These are phyloP conservation scores for Zygotorulaspora florentina DNA, from an alignment of 805 yeast species.

Conservation along the genomic window DNA sequence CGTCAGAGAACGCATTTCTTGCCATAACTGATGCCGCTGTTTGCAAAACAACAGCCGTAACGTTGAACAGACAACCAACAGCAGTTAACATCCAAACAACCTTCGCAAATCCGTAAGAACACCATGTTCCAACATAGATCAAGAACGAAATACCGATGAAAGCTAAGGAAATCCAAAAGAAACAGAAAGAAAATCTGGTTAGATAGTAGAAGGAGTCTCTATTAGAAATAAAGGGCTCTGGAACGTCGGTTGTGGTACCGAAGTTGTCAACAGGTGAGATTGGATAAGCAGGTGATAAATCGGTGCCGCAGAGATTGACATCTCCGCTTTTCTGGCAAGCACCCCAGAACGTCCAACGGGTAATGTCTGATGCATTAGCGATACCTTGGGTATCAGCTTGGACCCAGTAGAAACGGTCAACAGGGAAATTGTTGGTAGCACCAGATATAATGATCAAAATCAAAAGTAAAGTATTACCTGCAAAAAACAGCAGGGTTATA, in stretches of 20 bases:
- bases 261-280: slow-evolving; percentile 74
- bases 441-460: slow-evolving; percentile 64
- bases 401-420: slow-evolving; percentile 65
- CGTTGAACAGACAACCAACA: slow-evolving; percentile 49
- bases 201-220: slow-evolving; percentile 60
- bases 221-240: slow-evolving; percentile 47
- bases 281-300: slow-evolving; percentile 63
- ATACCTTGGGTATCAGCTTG: slow-evolving; percentile 62
- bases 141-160: slow-evolving; percentile 62
- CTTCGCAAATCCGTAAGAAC: slow-evolving; percentile 52
- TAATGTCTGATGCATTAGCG: slow-evolving; percentile 42
- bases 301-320: slow-evolving; percentile 16
- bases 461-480: slow-evolving; percentile 45
- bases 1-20: slow-evolving; percentile 57
- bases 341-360: slow-evolving; percentile 89
- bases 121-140: slow-evolving; percentile 50
- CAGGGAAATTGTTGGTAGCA: slow-evolving; percentile 52
- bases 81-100: slow-evolving; percentile 49
- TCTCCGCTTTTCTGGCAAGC: slow-evolving; percentile 40
- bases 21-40: slow-evolving; percentile 80
- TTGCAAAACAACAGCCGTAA: slow-evolving; percentile 63
- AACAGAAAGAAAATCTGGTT: slow-evolving; percentile 62
- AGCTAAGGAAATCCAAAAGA: slow-evolving; percentile 54
- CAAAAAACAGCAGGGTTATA: slow-evolving; percentile 27
- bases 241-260: slow-evolving; percentile 48